phyloP scores from a whole-genome alignment of 1,139 yeast genomes.

The Pichia sp. region DNA sequence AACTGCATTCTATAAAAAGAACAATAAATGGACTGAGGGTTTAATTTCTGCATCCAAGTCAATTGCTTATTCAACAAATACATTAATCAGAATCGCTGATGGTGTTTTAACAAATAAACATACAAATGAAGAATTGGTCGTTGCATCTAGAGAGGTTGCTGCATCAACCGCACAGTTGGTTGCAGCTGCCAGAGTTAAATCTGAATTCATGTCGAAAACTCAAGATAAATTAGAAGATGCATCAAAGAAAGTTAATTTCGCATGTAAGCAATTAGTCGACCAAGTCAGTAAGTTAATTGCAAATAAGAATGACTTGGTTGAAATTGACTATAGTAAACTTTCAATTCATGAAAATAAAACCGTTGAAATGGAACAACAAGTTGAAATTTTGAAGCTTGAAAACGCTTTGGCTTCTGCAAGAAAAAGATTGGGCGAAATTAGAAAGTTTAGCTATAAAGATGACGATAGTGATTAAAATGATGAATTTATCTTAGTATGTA shows the following conservation, averaged over 20 bases:
- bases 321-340: slow-evolving; percentile 60
- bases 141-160: slow-evolving; percentile 87
- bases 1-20: slow-evolving; percentile 78
- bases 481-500: no score
- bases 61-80: slow-evolving; percentile 78
- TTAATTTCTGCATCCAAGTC: slow-evolving; percentile 86
- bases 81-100: slow-evolving; percentile 77
- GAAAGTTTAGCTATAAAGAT: slow-evolving; percentile 66
- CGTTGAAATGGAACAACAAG: slow-evolving; percentile 90
- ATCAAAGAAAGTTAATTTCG: slow-evolving; percentile 61
- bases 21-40: slow-evolving; percentile 93
- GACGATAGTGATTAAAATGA: slow-evolving; percentile 57
- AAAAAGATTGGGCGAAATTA: slow-evolving; percentile 76
- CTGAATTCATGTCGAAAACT: slow-evolving; percentile 67
- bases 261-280: slow-evolving; percentile 65
- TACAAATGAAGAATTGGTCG: slow-evolving; percentile 78
- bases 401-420: slow-evolving; percentile 67
- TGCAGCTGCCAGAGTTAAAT: slow-evolving; percentile 86
- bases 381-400: slow-evolving; percentile 77
- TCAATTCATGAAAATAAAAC: slow-evolving; percentile 82
- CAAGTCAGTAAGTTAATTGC: slow-evolving; percentile 38
- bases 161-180: slow-evolving; percentile 91
- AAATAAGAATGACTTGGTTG: slow-evolving; percentile 30
- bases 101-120: slow-evolving; percentile 59
- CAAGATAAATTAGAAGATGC: slow-evolving; percentile 71